Evolutionary conservation across 257 asterid genomes (phyloP).

Genomic region (Solanum corneliomulleri): DNA sequence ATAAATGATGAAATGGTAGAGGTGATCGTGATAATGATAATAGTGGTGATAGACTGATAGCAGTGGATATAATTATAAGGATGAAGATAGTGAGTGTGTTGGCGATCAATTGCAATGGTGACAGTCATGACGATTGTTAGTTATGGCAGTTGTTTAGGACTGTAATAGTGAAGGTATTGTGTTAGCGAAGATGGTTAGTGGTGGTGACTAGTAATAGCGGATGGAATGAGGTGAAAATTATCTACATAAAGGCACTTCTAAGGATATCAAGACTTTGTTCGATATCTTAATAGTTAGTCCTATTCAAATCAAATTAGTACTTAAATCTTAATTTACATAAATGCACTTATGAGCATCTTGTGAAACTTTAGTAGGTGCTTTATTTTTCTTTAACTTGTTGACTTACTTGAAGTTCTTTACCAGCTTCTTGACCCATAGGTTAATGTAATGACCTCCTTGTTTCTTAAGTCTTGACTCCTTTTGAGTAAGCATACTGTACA

Average conservation of each 20-base stretch:
- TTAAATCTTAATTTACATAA: no score
- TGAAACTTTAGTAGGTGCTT: no score
- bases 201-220: neutral
- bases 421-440: no score
- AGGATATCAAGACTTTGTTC: neutral
- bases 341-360: no score
- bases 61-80: neutral
- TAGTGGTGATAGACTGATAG: no score
- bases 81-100: neutral
- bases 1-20: neutral
- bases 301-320: neutral
- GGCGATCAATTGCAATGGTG: neutral
- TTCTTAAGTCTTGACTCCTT: no score
- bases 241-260: no score
- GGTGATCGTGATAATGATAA: neutral
- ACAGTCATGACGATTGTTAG: neutral
- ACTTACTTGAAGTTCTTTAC: no score
- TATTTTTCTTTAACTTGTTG: no score
- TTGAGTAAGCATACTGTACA: no score
- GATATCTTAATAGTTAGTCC: neutral
- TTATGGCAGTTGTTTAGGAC: neutral
- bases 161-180: neutral
- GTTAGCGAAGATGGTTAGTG: neutral
- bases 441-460: no score
- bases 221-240: neutral